Evolutionary conservation across 345 rosid species (phyloP), one percentile per base, ranked within the genome.

Genomic region (Populus ilicifolia): DNA sequence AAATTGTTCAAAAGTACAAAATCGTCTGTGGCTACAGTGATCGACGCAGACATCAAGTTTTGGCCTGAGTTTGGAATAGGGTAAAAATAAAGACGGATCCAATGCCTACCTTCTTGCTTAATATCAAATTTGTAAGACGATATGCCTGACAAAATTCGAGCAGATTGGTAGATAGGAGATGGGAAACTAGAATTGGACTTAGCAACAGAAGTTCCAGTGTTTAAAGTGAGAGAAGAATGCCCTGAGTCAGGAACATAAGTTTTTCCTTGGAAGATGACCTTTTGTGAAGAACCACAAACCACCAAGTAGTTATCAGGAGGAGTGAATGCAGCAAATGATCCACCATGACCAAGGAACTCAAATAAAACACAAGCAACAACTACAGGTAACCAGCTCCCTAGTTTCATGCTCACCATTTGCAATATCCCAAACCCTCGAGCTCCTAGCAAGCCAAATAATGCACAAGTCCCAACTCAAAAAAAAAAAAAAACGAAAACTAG

Each of bases 61-160:
- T 86, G 88, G 75, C 78, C 83, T 0, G 92, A 84, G 75, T 69
- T 87, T 35, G 88, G 85, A 80, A 91, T 33, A 25, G 97, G 97
- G 52, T 81, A 86, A 77, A 96, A 96, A 78, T 96, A 93, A 46
- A 96, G 97, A 77, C 99, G 97, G 91, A 96, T 76, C 99, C 99
- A 96, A 85, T 93, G 99, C 82, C 92, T 88, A 6, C 99, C 99
- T 71, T 83, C 77, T 76, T 86, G 77, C 77, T 87, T 72, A 77
- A 96, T 90, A 50, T 88, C 72, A 71, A 96, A 93, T 59, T 87
- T 81, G 84, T 96, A 96, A 17, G 98, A 92, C 75, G 94, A 86
- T 80, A 83, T 69, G 48, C 86, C 76, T 8, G 96, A 80, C 82
- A 96, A 96, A 70, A 96, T 83, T 43, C 99, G 92, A 85, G 95